Base-by-base conservation (phyloP, 1,284 basidiomycete genomes). In the Microbotryum lychnidis-dioicae region DNA sequence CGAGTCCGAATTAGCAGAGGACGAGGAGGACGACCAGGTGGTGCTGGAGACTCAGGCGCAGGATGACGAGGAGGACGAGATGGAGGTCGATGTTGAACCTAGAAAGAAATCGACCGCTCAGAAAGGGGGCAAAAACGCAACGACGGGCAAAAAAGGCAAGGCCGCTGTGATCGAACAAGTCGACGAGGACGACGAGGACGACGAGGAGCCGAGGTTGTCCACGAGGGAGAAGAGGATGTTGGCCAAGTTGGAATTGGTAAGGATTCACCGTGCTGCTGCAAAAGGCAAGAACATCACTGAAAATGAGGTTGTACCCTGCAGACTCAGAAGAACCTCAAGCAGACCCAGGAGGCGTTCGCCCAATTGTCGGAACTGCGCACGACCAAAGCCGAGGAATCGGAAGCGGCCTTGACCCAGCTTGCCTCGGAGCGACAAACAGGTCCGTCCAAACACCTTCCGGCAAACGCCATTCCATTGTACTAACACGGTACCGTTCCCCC, bases 221-320 rank as follows among this genome's bases (percentile, higher is more conserved):
- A 45, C 55, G 45, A 56, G 42, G 57, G 67, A 66, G 61, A 58
- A 54, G 50, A 62, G 58, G 54, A 58, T 69, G 5, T 49, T 64
- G 44, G 50, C 56, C 10, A 63, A 69, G 52, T 56, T 69, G 21
- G 62, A 58, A 16, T 50, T 56, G 14, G 67, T 64, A n/a, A 50
- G 67, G 8, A 2, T 16, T 21, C 25, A 16, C 25, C 20, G 45
- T 4, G 12, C 7, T 27, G 10, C 21, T 5, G 52, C 54, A 50
- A 50, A 25, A 0, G 1, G 14, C 20, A 5, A 21, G 29, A 20
- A 4, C 42, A 14, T 25, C 4, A 10, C 49, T 57, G 7, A 42
- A 23, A 27, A 10, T 10, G 1, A 2, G 4, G n/a, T 9, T 6
- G 16, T 6, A 10, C 37, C 37, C 16, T 16, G 12, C 57, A 69